phyloP scores from a whole-genome alignment of 306 rosid species.

The Trifolium subterraneum region DNA sequence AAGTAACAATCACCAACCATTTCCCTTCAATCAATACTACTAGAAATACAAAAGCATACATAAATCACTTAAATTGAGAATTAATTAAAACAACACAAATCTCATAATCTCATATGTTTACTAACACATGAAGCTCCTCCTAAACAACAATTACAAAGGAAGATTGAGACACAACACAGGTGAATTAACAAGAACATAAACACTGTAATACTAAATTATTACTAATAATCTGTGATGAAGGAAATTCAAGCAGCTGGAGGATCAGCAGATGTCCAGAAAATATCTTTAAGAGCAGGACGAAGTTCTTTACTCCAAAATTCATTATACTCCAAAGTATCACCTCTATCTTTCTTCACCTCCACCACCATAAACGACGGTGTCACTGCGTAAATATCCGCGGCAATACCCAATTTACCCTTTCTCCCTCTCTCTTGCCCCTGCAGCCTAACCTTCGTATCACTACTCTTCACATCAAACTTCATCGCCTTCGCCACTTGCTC shows the following conservation, averaged over 20 bases:
- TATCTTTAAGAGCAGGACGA: slow-evolving; percentile 91
- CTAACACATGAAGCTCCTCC: not conserved
- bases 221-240: not conserved
- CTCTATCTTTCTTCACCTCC: slow-evolving; percentile 87
- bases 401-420: slow-evolving; percentile 79
- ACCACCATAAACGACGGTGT: slow-evolving; percentile 85
- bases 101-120: not conserved
- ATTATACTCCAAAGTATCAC: slow-evolving; percentile 87
- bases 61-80: not conserved
- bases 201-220: not conserved
- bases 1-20: not conserved
- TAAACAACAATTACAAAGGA: slow-evolving; percentile 8
- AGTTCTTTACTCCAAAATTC: slow-evolving; percentile 94
- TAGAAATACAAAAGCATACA: not conserved
- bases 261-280: slow-evolving; percentile 69
- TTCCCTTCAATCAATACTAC: not conserved
- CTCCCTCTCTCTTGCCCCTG: slow-evolving; percentile 74
- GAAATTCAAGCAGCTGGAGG: slow-evolving; percentile 44
- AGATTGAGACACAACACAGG: not conserved
- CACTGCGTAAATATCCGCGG: slow-evolving; percentile 78
- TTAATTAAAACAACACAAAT: slow-evolving; percentile 1
- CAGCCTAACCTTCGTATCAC: slow-evolving; percentile 73
- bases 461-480: slow-evolving; percentile 72
- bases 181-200: not conserved
- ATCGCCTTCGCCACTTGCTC: slow-evolving; percentile 79